phyloP scores from a whole-genome alignment of 108 stramenopile species.

The Pelagomonas calceolata region DNA sequence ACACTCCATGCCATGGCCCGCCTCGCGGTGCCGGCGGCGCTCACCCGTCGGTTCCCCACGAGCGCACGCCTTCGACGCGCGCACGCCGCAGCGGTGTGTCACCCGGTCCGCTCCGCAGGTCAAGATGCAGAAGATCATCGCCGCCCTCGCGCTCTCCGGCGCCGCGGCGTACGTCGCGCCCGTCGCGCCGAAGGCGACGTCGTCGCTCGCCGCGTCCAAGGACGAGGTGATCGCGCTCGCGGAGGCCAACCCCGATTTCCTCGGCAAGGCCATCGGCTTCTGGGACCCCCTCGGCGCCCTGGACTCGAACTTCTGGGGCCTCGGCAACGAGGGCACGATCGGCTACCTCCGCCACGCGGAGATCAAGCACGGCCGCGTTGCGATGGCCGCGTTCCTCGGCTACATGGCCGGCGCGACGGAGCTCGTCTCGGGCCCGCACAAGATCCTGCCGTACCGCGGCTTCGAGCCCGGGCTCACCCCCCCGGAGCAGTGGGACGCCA shows the following conservation, averaged over 20 bases:
- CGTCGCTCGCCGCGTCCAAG: background rate
- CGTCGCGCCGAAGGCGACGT: background rate
- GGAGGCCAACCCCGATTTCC: background rate
- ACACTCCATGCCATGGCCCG: too few species aligned
- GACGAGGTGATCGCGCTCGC: background rate
- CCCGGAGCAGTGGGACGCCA: constrained; percentile 55
- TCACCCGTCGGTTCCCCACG: too few species aligned
- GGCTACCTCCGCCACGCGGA: constrained; percentile 47
- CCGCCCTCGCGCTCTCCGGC: background rate
- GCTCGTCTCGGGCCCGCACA: constrained; percentile 38
- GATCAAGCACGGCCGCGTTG: constrained; percentile 60
- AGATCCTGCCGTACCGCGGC: background rate
- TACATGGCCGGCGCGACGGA: constrained; percentile 40
- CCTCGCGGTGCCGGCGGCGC: too few species aligned
- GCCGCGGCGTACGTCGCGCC: background rate
- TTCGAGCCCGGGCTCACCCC: constrained; percentile 13
- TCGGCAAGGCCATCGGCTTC: too few species aligned
- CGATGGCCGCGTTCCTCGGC: constrained; percentile 63
- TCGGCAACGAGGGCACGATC: constrained; percentile 48
- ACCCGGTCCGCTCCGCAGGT: too few species aligned
- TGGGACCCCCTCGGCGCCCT: constrained; percentile 44
- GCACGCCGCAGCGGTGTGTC: too few species aligned
- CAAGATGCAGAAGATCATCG: background rate
- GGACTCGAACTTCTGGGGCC: constrained; percentile 39
- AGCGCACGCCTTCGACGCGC: too few species aligned